These are phyloP conservation scores for Crithidia acanthocephali DNA, from an alignment of 208 protist species.

Conservation along the genomic window DNA sequence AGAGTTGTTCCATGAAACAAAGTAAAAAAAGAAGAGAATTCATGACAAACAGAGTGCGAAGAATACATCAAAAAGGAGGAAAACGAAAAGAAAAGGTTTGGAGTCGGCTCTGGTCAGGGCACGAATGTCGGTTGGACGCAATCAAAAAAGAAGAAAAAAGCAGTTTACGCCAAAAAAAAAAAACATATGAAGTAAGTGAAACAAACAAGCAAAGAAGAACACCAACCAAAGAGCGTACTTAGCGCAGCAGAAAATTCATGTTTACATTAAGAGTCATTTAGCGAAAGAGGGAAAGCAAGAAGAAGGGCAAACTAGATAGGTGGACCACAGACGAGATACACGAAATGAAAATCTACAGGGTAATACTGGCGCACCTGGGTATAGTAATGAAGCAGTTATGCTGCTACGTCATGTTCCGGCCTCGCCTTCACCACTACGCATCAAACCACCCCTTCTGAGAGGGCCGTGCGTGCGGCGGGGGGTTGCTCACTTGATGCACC, in stretches of 20 bases:
- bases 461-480: not conserved
- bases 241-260: not conserved
- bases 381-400: too few species aligned
- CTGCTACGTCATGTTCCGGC: too few species aligned
- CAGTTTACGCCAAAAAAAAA: not conserved
- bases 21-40: too few species aligned
- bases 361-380: too few species aligned
- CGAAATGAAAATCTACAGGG: not conserved
- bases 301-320: too few species aligned
- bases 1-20: too few species aligned
- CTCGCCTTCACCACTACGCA: too few species aligned
- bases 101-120: not conserved
- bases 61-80: not conserved
- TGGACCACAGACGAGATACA: too few species aligned
- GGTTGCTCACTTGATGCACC: conserved; percentile 9
- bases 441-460: conserved; percentile 7
- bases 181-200: not conserved
- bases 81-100: not conserved
- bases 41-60: not conserved
- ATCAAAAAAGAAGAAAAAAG: not conserved
- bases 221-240: not conserved
- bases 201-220: conserved; percentile 1
- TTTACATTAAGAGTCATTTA: too few species aligned
- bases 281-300: too few species aligned
- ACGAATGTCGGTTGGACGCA: not conserved